Evolutionary conservation across 2,329 filamentous ascomycete species (phyloP).

Genomic region (Fusarium sp.): DNA sequence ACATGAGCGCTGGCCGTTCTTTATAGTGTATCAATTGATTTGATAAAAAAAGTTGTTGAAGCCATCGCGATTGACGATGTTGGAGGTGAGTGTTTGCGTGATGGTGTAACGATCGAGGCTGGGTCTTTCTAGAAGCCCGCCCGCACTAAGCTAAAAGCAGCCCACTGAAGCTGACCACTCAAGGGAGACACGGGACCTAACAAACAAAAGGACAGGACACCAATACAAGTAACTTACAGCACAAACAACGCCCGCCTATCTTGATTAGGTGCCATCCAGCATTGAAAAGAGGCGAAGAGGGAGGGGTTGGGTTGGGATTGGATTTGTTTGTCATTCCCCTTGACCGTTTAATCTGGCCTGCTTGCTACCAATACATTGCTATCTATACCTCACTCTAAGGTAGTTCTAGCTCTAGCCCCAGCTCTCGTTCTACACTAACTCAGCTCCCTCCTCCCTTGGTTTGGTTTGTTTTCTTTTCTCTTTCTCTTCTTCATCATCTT

Average conservation of each 20-base stretch:
- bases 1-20: background rate
- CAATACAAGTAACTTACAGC: background rate
- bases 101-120: slow-evolving; percentile 2
- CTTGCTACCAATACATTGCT: background rate
- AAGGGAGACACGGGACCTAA: slow-evolving; percentile 17
- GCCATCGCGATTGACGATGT: slow-evolving; percentile 2
- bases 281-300: background rate
- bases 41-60: background rate
- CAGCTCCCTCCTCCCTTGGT: background rate
- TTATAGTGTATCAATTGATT: background rate
- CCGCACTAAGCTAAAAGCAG: slow-evolving; percentile 4
- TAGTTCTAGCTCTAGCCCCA: background rate
- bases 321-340: background rate
- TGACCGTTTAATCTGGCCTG: background rate
- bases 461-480: background rate
- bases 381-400: background rate
- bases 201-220: background rate
- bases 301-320: background rate
- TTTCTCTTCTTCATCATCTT: background rate
- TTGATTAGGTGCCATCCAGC: background rate
- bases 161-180: background rate
- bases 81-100: background rate
- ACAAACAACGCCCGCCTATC: too few relatives aligned
- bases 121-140: background rate
- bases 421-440: slow-evolving; percentile 2